Percentiles rank a stretch among this genome's conserved stretches.
These are phyloP conservation scores for Pythium plurisporium DNA, from an alignment of 352 stramenopile genomes.

Conservation along the genomic window DNA sequence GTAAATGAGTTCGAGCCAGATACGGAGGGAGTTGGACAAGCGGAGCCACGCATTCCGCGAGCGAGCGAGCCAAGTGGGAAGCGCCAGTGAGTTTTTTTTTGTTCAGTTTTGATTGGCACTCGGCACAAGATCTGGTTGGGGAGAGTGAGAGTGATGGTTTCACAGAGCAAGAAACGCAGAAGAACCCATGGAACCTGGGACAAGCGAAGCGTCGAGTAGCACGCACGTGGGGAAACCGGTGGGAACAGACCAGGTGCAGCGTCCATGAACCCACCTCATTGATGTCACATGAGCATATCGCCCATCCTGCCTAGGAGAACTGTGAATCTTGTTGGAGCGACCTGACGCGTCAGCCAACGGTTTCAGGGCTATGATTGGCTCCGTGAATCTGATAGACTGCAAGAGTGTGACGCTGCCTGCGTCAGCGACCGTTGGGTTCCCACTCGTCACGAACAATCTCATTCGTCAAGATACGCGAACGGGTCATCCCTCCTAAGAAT, in stretches of 20 bases:
- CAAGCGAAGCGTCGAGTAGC: neutral
- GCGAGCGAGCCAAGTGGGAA: too few species aligned
- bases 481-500: constrained; percentile 15
- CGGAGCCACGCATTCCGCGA: neutral
- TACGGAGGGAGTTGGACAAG: neutral
- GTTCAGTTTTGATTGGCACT: neutral
- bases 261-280: constrained; percentile 1
- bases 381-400: neutral
- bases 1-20: constrained; percentile 12
- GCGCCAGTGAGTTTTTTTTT: too few species aligned
- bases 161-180: constrained; percentile 3
- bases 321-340: constrained; percentile 2
- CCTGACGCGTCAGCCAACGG: neutral
- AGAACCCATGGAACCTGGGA: neutral
- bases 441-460: neutral
- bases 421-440: neutral
- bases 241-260: neutral
- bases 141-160: constrained; percentile 10
- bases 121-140: neutral
- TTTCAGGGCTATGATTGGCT: constrained; percentile 1
- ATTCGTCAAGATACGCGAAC: constrained; percentile 6
- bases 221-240: neutral
- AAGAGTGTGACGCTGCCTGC: neutral
- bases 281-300: neutral
- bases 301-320: neutral